Base-by-base conservation (phyloP, 176 grass and related monocot genomes). In the Eragrostis nindensis region DNA sequence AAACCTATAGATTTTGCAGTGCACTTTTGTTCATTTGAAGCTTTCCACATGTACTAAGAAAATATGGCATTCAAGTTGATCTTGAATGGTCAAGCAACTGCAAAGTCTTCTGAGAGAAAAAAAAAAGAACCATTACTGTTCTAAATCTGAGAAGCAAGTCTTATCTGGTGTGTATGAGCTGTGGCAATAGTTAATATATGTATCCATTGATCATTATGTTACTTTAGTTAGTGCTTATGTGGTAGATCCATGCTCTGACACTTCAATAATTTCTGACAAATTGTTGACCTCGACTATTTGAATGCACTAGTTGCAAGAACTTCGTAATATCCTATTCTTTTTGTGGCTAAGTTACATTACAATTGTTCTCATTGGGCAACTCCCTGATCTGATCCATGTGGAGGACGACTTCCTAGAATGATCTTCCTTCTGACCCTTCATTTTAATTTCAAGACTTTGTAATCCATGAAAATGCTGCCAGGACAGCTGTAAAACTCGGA, bases 381-480 rank as follows among this genome's bases (percentile, higher is more conserved):
- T 73, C 80, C 24, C 24, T 77, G 74, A 90, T 73, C 74, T 61
- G 60, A 80, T 90, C 67, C 88, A 90, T 90, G 88, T 83, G 88
- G 80, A 61, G 69, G 59, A 74, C 30, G 73, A 53, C 44, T 60
- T 62, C 15, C 32, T 69, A 62, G 59, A 40, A 74, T 62, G 61
- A 86, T 67, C 68, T 62, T 66, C 68, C 68, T 68, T 79, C 68
- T 62, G 83, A 86, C 66, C 78, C 53, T 63, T 44, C 50, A 63
- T 69, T 86, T 82, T 71, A 55, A 81, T 63, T 49, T 71, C 61
- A 77, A 43, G 73, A 81, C 77, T 30, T 45, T 11, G 78, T 73
- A 82, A 79, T 72, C 87, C 73, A 44, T 22, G 64, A 60, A 89
- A 80, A 82, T 46, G 48, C 26, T 10, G 54, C 49, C 48, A 59